Conservation (phyloP, 2,329 filamentous ascomycete genomes). For the Fusarium chlamydosporum region DNA sequence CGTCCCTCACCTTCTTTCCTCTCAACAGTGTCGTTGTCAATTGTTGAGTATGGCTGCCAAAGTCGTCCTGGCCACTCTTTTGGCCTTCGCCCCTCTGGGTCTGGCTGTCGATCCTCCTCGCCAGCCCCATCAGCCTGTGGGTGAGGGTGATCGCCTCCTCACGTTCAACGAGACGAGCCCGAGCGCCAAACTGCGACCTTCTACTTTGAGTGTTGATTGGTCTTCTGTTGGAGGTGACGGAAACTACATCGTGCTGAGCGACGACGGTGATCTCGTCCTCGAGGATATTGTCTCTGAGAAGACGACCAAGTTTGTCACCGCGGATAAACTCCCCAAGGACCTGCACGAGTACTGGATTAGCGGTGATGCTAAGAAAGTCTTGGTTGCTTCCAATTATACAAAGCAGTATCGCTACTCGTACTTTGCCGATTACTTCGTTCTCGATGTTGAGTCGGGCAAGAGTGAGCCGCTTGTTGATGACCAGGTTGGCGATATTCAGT, state of each 20-base stretch:
- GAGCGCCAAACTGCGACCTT: slow-evolving; percentile 60
- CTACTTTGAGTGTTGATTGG: slow-evolving; percentile 68
- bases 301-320: slow-evolving; percentile 69
- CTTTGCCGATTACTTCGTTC: slow-evolving; percentile 75
- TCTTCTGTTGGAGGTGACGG: slow-evolving; percentile 71
- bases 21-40: not conserved
- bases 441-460: slow-evolving; percentile 71
- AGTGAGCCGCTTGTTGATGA: slow-evolving; percentile 69
- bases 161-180: slow-evolving; percentile 73
- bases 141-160: slow-evolving; percentile 69
- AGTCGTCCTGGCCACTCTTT: slow-evolving; percentile 33
- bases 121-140: slow-evolving; percentile 67
- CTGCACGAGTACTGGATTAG: slow-evolving; percentile 73
- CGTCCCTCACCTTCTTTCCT: not conserved
- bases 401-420: slow-evolving; percentile 79
- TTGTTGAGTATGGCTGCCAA: slow-evolving; percentile 27
- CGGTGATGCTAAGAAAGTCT: slow-evolving; percentile 69
- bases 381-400: slow-evolving; percentile 75
- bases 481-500: slow-evolving; percentile 76
- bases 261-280: slow-evolving; percentile 69
- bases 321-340: slow-evolving; percentile 68
- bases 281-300: slow-evolving; percentile 72
- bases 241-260: slow-evolving; percentile 68
- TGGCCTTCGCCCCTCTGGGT: slow-evolving; percentile 40
- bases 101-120: slow-evolving; percentile 65